Conservation (phyloP, 495 filamentous ascomycete species). For the Penicillium maclennaniae region DNA sequence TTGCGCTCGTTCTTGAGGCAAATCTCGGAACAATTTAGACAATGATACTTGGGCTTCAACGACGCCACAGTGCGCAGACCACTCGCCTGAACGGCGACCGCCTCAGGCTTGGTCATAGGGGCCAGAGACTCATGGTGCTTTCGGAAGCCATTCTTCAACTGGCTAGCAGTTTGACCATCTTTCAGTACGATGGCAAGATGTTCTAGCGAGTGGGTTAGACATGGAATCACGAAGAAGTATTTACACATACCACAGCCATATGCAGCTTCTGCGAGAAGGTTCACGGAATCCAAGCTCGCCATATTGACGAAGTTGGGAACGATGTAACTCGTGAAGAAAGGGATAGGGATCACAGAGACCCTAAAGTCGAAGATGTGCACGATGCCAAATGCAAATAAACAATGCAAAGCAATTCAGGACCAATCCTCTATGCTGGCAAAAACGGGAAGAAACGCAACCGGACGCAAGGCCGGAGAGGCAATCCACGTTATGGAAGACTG, state of each 20-base stretch:
- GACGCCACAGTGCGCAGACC: conserved; percentile 25
- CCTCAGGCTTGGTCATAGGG: conserved; percentile 25
- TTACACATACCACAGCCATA: conserved; percentile 43
- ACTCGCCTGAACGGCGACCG: conserved; percentile 20
- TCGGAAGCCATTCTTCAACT: conserved; percentile 38
- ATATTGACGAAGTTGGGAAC: conserved; percentile 16
- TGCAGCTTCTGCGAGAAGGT: conserved; percentile 40
- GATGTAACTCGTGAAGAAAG: conserved; percentile 5
- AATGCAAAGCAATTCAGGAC: neutral
- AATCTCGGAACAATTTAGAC: conserved; percentile 37
- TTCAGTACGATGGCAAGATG: conserved; percentile 38
- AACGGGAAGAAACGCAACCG: neutral
- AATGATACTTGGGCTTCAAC: conserved; percentile 42
- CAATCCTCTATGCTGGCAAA: conserved; percentile 5
- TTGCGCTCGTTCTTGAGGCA: conserved; percentile 33
- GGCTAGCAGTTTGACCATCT: conserved; percentile 27
- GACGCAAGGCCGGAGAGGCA: neutral
- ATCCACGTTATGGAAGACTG: neutral
- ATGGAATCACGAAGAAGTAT: neutral
- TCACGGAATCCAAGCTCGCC: conserved; percentile 35
- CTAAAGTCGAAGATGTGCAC: conserved; percentile 1
- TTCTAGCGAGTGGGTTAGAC: conserved; percentile 27
- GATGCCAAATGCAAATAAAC: neutral
- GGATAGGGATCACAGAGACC: conserved; percentile 1
- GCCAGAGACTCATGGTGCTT: conserved; percentile 33